Evolutionary conservation across 202 grass and related monocot genomes (phyloP), one percentile per base, ranked within the genome.

Genomic region (Tripidium arundinaceum): DNA sequence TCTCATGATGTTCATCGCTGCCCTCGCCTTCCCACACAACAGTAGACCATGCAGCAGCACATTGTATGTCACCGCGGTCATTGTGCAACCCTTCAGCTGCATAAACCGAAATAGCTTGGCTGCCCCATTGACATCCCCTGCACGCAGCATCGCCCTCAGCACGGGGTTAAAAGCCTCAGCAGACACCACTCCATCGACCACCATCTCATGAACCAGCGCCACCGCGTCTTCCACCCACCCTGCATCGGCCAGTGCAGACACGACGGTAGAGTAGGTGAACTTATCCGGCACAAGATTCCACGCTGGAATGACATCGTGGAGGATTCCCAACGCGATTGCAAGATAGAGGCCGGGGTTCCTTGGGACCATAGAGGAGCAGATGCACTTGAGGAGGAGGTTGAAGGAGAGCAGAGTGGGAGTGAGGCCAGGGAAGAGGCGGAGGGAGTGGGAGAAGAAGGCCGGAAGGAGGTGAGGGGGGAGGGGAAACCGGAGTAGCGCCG

Each of bases 161-260:
- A 98, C 78, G 0, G 95, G 90, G 38, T 98, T 98, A 79, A 98
- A 95, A 1, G 89, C 90, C 21, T 91, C 90, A 0, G 95, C 90
- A 0, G 77, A 81, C 68, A 81, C 73, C 26, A 85, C 31, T 31
- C 88, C 88, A 57, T 98, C 90, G 1, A 84, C 88, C 67, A 93
- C 92, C 95, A 98, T 98, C 73, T 98, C 95, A 47, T 93, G 90
- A 26, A 98, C 86, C 76, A 95, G 77, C 14, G 86, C 90, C 75
- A 92, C 59, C 1, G 95, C 92, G 75, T 98, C 95, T 19, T 86
- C 21, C 21, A 58, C 54, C 9, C 54, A 4, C 21, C 54, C 54
- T 25, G 54, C 54, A 58, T 58, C 54, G 0, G 88, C 73, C 8
- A 98, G 68, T 1, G 81, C 70, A 7, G 91, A 87, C 62, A 94